phyloP scores from a whole-genome alignment of 2,329 filamentous ascomycete genomes.

The Penicillium sp. region DNA sequence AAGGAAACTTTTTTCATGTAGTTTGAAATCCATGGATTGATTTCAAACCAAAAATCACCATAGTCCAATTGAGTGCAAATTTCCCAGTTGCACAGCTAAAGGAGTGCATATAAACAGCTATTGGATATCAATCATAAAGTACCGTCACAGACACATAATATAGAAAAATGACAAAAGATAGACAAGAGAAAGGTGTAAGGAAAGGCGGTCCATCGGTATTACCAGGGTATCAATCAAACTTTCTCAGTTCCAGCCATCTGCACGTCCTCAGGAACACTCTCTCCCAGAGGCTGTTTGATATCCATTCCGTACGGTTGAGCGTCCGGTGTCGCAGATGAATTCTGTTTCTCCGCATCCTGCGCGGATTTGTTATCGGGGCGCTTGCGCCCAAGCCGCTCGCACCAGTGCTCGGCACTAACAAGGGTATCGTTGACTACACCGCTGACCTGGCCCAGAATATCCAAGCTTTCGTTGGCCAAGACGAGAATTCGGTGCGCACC shows the following conservation, averaged over 20 bases:
- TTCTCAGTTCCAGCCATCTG: conserved; percentile 38
- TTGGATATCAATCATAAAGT: conserved; percentile 28
- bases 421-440: conserved; percentile 87
- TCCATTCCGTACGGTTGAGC: conserved; percentile 26
- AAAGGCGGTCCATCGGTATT: neutral
- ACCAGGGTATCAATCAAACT: neutral
- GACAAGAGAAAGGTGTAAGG: conserved; percentile 1
- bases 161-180: neutral
- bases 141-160: conserved; percentile 3
- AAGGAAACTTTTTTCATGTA: neutral
- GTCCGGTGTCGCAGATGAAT: conserved; percentile 11
- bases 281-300: conserved; percentile 27
- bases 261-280: conserved; percentile 28
- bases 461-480: conserved; percentile 83
- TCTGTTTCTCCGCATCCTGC: conserved; percentile 23
- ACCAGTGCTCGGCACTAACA: conserved; percentile 88
- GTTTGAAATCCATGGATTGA: neutral
- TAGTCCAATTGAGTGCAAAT: neutral
- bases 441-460: conserved; percentile 92
- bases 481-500: conserved; percentile 76
- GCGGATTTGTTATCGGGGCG: conserved; percentile 29
- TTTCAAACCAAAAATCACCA: neutral
- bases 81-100: neutral
- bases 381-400: conserved; percentile 68
- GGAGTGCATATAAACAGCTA: conserved; percentile 11